Conservation (phyloP, 2,329 filamentous ascomycete genomes). For the Fusarium sublunatum region DNA sequence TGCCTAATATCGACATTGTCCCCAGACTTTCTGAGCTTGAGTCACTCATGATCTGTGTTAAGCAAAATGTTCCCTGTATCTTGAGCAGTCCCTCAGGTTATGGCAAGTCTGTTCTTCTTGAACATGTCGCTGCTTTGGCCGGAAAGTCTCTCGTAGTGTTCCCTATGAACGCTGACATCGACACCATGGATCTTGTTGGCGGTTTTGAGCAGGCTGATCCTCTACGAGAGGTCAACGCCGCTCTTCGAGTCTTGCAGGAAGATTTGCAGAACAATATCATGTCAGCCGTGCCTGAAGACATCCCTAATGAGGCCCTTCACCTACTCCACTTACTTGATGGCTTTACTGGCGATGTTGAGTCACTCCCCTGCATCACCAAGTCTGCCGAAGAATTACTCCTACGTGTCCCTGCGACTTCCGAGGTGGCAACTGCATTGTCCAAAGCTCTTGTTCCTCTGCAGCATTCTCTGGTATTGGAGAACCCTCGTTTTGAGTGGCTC, state of each 20-base stretch:
- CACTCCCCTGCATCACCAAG: constrained; percentile 53
- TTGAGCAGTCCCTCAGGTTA: constrained; percentile 86
- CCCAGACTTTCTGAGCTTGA: constrained; percentile 79
- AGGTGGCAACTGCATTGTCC: constrained; percentile 60
- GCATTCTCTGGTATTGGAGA: constrained; percentile 68
- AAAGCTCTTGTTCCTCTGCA: constrained; percentile 63
- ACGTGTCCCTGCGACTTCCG: constrained; percentile 57
- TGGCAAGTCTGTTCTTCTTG: constrained; percentile 85
- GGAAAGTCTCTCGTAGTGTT: constrained; percentile 84
- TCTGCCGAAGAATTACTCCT: constrained; percentile 55
- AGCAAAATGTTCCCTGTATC: constrained; percentile 89
- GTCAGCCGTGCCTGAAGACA: constrained; percentile 58
- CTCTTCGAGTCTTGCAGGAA: constrained; percentile 60
- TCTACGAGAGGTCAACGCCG: constrained; percentile 74
- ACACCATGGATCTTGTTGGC: constrained; percentile 96
- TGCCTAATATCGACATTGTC: constrained; percentile 63
- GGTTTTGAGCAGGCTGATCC: constrained; percentile 96
- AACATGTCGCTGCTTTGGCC: constrained; percentile 80
- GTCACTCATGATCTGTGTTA: constrained; percentile 86
- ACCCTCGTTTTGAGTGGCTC: constrained; percentile 93
- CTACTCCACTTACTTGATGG: constrained; percentile 63
- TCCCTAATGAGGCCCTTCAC: constrained; percentile 60
- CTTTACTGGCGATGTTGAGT: constrained; percentile 53
- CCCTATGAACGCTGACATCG: constrained; percentile 92
- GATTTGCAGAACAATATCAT: constrained; percentile 65